Evolutionary conservation across 352 stramenopile species (phyloP).

Genomic region (Phytophthora pistaciae): DNA sequence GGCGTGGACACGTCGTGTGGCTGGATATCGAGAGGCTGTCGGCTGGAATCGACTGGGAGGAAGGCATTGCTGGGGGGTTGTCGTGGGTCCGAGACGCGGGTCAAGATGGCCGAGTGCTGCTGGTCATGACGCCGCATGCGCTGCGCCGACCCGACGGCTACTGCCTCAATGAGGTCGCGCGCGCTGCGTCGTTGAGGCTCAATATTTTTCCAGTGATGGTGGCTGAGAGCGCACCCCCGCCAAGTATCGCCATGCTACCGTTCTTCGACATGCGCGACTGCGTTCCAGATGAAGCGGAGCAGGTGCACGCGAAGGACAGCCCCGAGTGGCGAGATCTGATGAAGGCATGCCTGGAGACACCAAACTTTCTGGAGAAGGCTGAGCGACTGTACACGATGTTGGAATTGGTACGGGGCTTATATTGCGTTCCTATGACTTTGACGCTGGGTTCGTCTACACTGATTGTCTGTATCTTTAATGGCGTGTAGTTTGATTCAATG

Average conservation of each 20-base stretch:
- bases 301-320: constrained; percentile 42
- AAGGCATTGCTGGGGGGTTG: constrained; percentile 70
- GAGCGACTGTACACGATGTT: constrained; percentile 67
- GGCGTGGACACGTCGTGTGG: constrained; percentile 72
- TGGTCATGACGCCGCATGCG: constrained; percentile 85
- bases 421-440: background rate
- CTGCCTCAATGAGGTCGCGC: constrained; percentile 83
- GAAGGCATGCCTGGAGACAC: constrained; percentile 41
- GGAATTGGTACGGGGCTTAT: constrained; percentile 52
- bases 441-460: background rate
- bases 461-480: background rate
- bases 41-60: constrained; percentile 78
- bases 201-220: constrained; percentile 81
- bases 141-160: constrained; percentile 78
- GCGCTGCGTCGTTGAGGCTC: constrained; percentile 62
- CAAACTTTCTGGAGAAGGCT: constrained; percentile 53
- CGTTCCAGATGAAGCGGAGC: constrained; percentile 43
- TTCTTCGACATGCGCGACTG: constrained; percentile 83
- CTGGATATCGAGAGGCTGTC: constrained; percentile 78
- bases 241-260: constrained; percentile 74
- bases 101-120: constrained; percentile 72
- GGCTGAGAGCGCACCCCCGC: constrained; percentile 68
- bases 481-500: constrained; percentile 73
- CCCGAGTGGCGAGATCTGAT: constrained; percentile 57
- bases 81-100: constrained; percentile 78